Conservation (phyloP, 805 yeast genomes). For the Kodamaea lidongshanica region DNA sequence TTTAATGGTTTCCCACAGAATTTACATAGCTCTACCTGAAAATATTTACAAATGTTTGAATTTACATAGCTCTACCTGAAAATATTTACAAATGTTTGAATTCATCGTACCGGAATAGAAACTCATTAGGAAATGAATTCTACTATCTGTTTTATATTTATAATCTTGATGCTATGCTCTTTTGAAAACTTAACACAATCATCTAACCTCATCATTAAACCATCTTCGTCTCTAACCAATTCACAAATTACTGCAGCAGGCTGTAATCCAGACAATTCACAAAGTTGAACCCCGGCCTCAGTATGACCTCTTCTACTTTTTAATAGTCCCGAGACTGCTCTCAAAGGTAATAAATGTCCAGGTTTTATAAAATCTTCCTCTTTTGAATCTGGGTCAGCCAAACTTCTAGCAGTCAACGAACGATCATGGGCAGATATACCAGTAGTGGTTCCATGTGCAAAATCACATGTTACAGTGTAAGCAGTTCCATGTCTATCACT, state of each 20-base stretch:
- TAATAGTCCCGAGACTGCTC: conserved; percentile 85
- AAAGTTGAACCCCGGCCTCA: conserved; percentile 90
- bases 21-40: background rate
- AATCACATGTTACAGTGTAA: conserved; percentile 89
- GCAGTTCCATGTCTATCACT: conserved; percentile 94
- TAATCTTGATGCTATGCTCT: conserved; percentile 56
- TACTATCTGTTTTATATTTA: conserved; percentile 72
- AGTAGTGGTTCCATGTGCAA: conserved; percentile 83
- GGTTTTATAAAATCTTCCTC: conserved; percentile 78
- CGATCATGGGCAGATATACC: conserved; percentile 96
- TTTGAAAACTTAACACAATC: conserved; percentile 73
- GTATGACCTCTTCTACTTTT: conserved; percentile 88
- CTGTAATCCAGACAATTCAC: conserved; percentile 65
- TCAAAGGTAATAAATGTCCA: conserved; percentile 88
- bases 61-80: background rate
- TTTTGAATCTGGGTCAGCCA: conserved; percentile 55
- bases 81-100: too few species aligned
- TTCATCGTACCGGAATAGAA: conserved; percentile 1
- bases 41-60: too few species aligned
- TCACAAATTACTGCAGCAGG: conserved; percentile 95
- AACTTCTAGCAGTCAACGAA: conserved; percentile 66
- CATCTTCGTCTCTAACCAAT: conserved; percentile 87
- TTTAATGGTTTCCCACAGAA: too few species aligned
- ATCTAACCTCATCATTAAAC: conserved; percentile 88
- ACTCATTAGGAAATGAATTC: conserved; percentile 36